Base-by-base conservation (phyloP, 257 asterid species). In the Eucommia ulmoides region DNA sequence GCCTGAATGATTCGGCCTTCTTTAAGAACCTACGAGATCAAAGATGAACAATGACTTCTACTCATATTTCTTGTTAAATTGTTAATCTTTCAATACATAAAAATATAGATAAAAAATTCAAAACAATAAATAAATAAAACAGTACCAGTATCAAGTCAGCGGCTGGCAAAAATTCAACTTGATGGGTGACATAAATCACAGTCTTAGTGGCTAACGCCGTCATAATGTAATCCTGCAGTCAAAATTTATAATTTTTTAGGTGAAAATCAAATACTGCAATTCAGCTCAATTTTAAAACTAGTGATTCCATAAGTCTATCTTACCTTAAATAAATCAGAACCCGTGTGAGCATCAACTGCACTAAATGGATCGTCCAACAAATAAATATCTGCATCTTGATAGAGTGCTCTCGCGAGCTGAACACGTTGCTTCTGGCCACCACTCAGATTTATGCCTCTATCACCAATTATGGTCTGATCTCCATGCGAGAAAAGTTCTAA, bases 341-440 rank as follows among this genome's bases (percentile, higher is more conserved):
- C 88, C 14, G 98, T 89, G 68, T 89, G 98, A 15, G 98, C 98
- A 78, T 89, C 98, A 56, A 89, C 93, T 21, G 98, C 98, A 67
- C 98, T 89, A 57, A 89, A 89, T 25, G 98, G 98, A 78, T 89
- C 98, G 52, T 89, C 98, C 10, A 89, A 86, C 58, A 89, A 75
- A 80, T 85, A 89, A 45, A 85, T 74, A 25, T 89, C 98, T 44
- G 98, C 98, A 51, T 89, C 94, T 70, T 89, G 98, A 68, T 89
- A 89, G 41, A 89, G 74, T 44, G 98, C 98, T 65, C 98, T 74
- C 53, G 98, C 98, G 59, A 89, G 96, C 61, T 89, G 98, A 66
- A 89, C 93, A 1, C 98, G 74, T 55, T 89, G 98, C 80, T 89
- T 89, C 66, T 89, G 98, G 54, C 98, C 98, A 51, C 98, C 98